phyloP scores from a whole-genome alignment of 139 green algal species.

The Coelastrella sp. region DNA sequence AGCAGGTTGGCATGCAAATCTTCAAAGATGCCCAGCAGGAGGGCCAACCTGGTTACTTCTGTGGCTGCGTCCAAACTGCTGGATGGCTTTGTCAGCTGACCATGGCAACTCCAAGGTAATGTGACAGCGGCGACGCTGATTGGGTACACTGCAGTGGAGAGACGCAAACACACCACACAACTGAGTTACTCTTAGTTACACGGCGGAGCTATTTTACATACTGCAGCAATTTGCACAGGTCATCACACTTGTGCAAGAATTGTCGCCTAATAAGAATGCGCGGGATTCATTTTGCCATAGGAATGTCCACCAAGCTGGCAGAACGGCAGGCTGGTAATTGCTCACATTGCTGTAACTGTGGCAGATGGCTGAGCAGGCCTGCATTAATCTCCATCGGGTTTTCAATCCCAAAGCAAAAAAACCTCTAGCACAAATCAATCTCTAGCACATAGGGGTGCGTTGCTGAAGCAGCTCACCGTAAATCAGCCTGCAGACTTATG shows the following conservation, averaged over 20 bases:
- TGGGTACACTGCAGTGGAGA: constrained; percentile 1
- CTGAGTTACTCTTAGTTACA: too few species aligned
- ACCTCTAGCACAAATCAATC: not conserved
- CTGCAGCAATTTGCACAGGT: too few species aligned
- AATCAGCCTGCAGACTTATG: constrained; percentile 82
- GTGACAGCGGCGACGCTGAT: constrained; percentile 54
- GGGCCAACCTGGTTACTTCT: constrained; percentile 43
- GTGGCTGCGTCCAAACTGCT: constrained; percentile 89
- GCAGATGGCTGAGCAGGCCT: too few species aligned
- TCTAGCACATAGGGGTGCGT: not conserved
- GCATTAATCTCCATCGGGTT: too few species aligned
- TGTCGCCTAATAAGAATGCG: too few species aligned
- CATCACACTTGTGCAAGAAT: too few species aligned
- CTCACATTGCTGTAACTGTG: too few species aligned
- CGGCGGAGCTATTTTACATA: too few species aligned
- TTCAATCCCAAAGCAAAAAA: too few species aligned
- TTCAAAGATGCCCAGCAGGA: not conserved
- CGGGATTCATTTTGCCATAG: too few species aligned
- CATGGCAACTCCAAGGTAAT: constrained; percentile 52
- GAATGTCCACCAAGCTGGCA: too few species aligned
- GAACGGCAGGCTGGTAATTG: too few species aligned
- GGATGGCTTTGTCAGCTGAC: constrained; percentile 80
- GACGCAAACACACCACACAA: not conserved
- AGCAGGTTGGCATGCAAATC: not conserved
- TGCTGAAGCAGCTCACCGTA: constrained; percentile 6